These are phyloP conservation scores for Adansonia rubrostipa DNA, from an alignment of 441 rosid genomes.

Conservation along the genomic window DNA sequence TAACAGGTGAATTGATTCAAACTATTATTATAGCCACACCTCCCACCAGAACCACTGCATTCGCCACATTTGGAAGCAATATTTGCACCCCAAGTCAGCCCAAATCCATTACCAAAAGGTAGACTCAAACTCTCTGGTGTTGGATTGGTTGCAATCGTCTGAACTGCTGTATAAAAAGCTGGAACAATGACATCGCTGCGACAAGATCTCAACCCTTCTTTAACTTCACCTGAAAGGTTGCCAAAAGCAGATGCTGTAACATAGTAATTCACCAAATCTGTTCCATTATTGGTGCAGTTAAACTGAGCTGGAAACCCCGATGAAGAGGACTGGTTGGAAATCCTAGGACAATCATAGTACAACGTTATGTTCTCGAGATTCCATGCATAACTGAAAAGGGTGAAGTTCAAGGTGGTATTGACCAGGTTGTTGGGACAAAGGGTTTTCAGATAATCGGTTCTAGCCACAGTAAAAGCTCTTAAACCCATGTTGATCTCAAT, in stretches of 20 bases:
- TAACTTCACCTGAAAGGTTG: conserved; percentile 8
- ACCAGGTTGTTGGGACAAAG: background rate
- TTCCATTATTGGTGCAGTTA: conserved; percentile 4
- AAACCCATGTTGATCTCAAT: background rate
- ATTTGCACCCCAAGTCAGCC: conserved; percentile 4
- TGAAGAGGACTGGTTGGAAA: background rate
- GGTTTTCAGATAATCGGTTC: background rate
- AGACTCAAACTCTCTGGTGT: background rate
- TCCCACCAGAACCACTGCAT: conserved; percentile 13
- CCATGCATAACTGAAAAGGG: background rate
- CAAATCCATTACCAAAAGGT: conserved; percentile 13
- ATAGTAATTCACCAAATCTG: background rate
- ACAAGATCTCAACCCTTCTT: background rate
- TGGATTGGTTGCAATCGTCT: background rate
- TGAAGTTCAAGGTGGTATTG: conserved; percentile 8
- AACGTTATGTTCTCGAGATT: conserved; percentile 2
- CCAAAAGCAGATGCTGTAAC: background rate
- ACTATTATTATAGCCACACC: background rate
- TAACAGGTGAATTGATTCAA: conserved; percentile 1
- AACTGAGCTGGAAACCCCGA: conserved; percentile 17
- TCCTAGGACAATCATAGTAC: conserved; percentile 6
- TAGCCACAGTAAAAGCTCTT: conserved; percentile 7
- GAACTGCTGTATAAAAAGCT: background rate
- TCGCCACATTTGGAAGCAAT: background rate
- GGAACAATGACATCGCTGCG: background rate